Conservation (phyloP, 2,329 filamentous ascomycete genomes). For the Aspergillus neotritici region DNA sequence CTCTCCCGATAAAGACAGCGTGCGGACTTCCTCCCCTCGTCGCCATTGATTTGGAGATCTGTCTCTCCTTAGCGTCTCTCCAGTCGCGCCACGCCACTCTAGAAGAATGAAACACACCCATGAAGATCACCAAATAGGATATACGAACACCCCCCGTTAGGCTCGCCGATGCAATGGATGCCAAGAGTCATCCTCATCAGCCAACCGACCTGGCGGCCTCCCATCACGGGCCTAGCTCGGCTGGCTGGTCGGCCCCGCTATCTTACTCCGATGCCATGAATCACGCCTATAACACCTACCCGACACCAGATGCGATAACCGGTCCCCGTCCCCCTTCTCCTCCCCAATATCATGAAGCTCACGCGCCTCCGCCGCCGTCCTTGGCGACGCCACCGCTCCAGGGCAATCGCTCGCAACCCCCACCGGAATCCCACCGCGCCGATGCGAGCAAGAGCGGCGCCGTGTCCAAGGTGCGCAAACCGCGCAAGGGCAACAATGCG, state of each 20-base stretch:
- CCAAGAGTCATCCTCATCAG: constrained; percentile 22
- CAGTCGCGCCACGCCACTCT: constrained; percentile 7
- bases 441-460: constrained; percentile 16
- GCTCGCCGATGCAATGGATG: constrained; percentile 25
- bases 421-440: constrained; percentile 7
- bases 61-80: constrained; percentile 4
- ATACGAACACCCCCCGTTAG: constrained; percentile 14
- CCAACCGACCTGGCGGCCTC: constrained; percentile 13
- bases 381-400: constrained; percentile 6
- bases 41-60: constrained; percentile 11
- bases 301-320: too few relatives aligned
- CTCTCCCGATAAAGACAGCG: constrained; percentile 25
- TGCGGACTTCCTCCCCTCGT: constrained; percentile 18
- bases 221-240: constrained; percentile 16
- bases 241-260: constrained; percentile 13
- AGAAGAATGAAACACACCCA: constrained; percentile 15
- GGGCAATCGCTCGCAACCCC: not conserved
- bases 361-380: constrained; percentile 6
- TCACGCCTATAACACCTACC: too few relatives aligned
- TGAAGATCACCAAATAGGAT: constrained; percentile 16
- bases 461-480: constrained; percentile 29
- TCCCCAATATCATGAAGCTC: not conserved
- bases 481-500: constrained; percentile 28
- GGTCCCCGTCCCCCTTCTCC: constrained; percentile 4
- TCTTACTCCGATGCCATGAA: not conserved